Percentiles rank a stretch among this genome's conserved stretches.
phyloP scores from a whole-genome alignment of 176 grass and related monocot species.

The Cymbopogon citratus region DNA sequence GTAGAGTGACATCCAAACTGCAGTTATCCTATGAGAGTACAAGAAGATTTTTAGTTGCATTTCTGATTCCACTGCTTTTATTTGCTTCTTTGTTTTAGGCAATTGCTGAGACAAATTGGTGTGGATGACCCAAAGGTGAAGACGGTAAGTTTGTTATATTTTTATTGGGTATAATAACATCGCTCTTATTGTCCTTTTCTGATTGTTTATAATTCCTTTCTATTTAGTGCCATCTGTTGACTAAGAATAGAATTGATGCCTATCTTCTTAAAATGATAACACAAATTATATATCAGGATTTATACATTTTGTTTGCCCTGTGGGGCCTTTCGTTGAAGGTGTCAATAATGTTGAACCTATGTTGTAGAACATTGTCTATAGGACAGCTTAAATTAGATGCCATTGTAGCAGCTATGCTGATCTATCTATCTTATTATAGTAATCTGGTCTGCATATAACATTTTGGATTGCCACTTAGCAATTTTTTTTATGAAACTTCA shows the following conservation, averaged over 20 bases:
- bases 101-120: constrained; percentile 47
- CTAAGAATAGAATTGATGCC: background rate
- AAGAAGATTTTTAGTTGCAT: background rate
- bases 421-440: background rate
- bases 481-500: constrained; percentile 21
- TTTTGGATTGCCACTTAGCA: constrained; percentile 6
- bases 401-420: background rate
- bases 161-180: constrained; percentile 1
- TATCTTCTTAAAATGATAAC: constrained; percentile 1
- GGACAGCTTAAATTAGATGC: background rate
- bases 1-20: background rate
- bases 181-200: background rate
- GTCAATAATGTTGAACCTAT: background rate
- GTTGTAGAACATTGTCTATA: constrained; percentile 6
- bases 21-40: background rate
- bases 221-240: background rate
- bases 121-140: constrained; percentile 48
- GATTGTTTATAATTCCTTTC: background rate
- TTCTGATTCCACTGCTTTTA: background rate
- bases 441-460: background rate
- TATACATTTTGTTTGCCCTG: background rate
- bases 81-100: constrained; percentile 20
- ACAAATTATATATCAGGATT: background rate
- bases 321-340: background rate
- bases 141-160: constrained; percentile 30